Base-by-base conservation (phyloP, 1,284 basidiomycete species). In the Omphalotus olearius region DNA sequence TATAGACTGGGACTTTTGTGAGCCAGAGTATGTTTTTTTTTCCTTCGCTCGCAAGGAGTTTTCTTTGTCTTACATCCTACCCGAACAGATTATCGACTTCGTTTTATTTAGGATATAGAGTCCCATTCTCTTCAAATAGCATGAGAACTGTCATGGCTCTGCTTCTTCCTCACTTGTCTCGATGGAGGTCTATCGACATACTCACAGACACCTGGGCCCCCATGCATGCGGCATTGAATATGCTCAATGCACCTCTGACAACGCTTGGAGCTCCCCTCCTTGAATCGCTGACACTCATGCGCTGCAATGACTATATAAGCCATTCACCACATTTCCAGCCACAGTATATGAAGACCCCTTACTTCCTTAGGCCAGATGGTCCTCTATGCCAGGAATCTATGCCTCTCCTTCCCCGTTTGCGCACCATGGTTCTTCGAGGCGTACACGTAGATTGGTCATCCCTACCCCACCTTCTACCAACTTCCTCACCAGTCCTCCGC, bases 231-330 rank as follows among this genome's bases (percentile, higher is more conserved):
- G 78, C 75, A 6, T 66, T 83, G 17, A 58, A 61, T 30, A 61
- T 63, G 13, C 69, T 81, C 26, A 74, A 75, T 54, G 62, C 63
- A 2, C 39, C 51, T 11, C 61, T 75, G 47, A 58, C 60, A 17
- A 56, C 57, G 0, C 45, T 53, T 26, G 71, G 71, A 16, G 74
- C 74, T 17, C 73, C 78, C 6, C 56, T 62, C n/a, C 70, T 80
- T 42, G 72, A 78, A 63, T 72, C 67, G 13, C 62, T 83, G 37
- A 70, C 71, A 20, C 65, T 83, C 16, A 79, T 80, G 72, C 74
- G 75, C 30, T 82, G 76, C 63, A 81, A 80, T 57, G 75, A 78
- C 51, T 80, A 73, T 58, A 68, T 71, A 50, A 71, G 73, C 56
- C 75, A 74, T 59, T 66, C 65, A 11, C 65, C 65, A 18, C 60